A percentile compares a stretch with the other conserved stretches of the same genome.
Conservation (phyloP, 2,329 filamentous ascomycete species). For the Cercospora janseana region DNA sequence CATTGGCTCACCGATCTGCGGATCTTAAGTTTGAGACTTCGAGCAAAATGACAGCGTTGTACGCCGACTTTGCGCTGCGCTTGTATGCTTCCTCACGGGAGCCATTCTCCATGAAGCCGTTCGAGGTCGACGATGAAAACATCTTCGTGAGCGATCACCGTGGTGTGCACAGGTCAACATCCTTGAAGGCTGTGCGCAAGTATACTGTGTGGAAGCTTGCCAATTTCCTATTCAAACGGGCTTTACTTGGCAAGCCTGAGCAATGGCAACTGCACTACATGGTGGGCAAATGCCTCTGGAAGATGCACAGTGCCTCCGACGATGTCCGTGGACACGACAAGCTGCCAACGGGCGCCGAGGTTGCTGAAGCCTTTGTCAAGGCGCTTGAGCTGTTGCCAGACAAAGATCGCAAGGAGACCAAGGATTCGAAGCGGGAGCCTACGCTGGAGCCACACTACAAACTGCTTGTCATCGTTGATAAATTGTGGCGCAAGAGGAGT, state of each 20-base stretch:
- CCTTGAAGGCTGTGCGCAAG: slow-evolving; percentile 57
- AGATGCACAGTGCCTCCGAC: slow-evolving; percentile 56
- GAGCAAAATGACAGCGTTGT: slow-evolving; percentile 62
- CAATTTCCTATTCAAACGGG: slow-evolving; percentile 58
- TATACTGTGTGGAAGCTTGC: slow-evolving; percentile 67
- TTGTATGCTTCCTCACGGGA: slow-evolving; percentile 67
- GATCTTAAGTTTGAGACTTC: slow-evolving; percentile 55
- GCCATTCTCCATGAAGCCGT: slow-evolving; percentile 66
- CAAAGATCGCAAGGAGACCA: slow-evolving; percentile 47
- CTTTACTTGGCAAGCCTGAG: slow-evolving; percentile 58
- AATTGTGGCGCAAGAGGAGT: slow-evolving; percentile 62
- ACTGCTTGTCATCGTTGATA: slow-evolving; percentile 76
- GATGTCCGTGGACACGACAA: slow-evolving; percentile 24
- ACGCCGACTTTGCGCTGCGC: slow-evolving; percentile 65
- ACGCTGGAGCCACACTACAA: slow-evolving; percentile 93
- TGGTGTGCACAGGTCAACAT: slow-evolving; percentile 55
- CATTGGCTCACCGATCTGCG: slow-evolving; percentile 57
- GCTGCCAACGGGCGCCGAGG: slow-evolving; percentile 42
- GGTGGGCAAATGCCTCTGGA: slow-evolving; percentile 70
- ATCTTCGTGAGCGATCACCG: slow-evolving; percentile 52
- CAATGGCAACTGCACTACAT: slow-evolving; percentile 68
- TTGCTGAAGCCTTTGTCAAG: slow-evolving; percentile 57
- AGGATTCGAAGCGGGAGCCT: slow-evolving; percentile 66
- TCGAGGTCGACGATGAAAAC: slow-evolving; percentile 60
- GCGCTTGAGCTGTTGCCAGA: slow-evolving; percentile 60